Evolutionary conservation across 495 filamentous ascomycete genomes (phyloP), one percentile per base, ranked within the genome.

Genomic region (Penicillium atrosanguineum): DNA sequence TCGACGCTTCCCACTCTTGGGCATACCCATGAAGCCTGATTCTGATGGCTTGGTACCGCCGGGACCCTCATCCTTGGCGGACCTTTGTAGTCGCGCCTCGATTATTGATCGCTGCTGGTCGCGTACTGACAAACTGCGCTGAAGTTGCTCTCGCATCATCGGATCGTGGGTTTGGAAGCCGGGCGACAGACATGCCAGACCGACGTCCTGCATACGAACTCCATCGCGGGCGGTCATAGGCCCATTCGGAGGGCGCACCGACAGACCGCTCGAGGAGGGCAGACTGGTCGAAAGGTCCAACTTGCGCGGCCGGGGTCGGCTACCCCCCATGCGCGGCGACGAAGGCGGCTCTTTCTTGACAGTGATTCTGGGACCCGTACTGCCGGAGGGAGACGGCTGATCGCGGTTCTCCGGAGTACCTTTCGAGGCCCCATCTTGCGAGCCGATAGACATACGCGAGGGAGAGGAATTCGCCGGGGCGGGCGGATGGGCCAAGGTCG

Each of bases 61-160:
- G 25, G 86, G 81, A 20, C 87, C 87, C 44, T 77, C 72, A 55
- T 87, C 85, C 63, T 91, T 93, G 31, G 86, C 87, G 12, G 90
- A 89, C 62, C 88, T 90, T 59, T 96, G 92, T 63, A 94, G 78
- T 63, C 94, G 83, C 41, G 89, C 85, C 72, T 97, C 93, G 55
- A 98, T 98, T 52, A 98, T 95, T 49, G 87, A 89, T 52, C 91
- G 81, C 68, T 98, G 94, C 60, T 96, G 91, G 56, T 98, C 95
- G 52, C 90, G 82, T 20, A 98, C 91, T 26, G 89, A 92, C 60
- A 97, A 82, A 67, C 94, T 97, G 60, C 91, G 84, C 68, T 97
- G 90, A 53, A 98, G 72, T 64, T 97, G 93, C 69, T 97, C 90
- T 59, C 91, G 84, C 91, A 96, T 96, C 12, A 86, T 79, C n/a